Conservation (phyloP, 2,329 filamentous ascomycete genomes). For the Diaporthe sp. region DNA sequence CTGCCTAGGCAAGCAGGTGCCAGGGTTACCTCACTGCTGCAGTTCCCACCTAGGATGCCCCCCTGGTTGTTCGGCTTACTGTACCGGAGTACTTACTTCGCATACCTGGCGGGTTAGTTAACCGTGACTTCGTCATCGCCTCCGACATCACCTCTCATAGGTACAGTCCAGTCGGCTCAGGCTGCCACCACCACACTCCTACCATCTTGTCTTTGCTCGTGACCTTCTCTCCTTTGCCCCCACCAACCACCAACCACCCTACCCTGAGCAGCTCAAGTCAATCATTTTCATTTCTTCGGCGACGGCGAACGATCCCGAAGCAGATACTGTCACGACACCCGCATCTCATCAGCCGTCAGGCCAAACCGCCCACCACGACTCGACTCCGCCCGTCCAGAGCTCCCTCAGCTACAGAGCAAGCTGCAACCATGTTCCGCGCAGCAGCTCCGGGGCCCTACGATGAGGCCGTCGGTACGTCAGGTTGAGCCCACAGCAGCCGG, state of each 20-base stretch:
- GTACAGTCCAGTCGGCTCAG: constrained; percentile 11
- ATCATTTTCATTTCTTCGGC: neutral
- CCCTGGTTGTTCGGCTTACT: constrained; percentile 11
- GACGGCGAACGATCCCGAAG: neutral
- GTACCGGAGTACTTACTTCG: constrained; percentile 6
- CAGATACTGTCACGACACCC: neutral
- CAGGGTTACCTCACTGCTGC: constrained; percentile 14
- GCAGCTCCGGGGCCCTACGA: constrained; percentile 70
- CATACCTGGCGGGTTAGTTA: constrained; percentile 17
- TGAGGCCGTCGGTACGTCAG: constrained; percentile 67
- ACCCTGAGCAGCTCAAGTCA: neutral
- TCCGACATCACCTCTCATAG: constrained; percentile 19
- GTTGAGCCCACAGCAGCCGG: neutral
- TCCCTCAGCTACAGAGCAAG: constrained; percentile 42
- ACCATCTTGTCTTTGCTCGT: constrained; percentile 13
- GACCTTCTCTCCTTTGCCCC: constrained; percentile 9
- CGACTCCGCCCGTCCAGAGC: constrained; percentile 24
- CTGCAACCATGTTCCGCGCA: constrained; percentile 69
- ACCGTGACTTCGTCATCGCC: constrained; percentile 33
- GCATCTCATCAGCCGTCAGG: constrained; percentile 9
- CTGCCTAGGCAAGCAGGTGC: neutral
- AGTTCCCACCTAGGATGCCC: neutral
- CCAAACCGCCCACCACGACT: constrained; percentile 23
- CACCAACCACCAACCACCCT: neutral
- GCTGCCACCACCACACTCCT: constrained; percentile 13